Evolutionary conservation across 257 asterid species (phyloP).

Genomic region (Solanum piurae): DNA sequence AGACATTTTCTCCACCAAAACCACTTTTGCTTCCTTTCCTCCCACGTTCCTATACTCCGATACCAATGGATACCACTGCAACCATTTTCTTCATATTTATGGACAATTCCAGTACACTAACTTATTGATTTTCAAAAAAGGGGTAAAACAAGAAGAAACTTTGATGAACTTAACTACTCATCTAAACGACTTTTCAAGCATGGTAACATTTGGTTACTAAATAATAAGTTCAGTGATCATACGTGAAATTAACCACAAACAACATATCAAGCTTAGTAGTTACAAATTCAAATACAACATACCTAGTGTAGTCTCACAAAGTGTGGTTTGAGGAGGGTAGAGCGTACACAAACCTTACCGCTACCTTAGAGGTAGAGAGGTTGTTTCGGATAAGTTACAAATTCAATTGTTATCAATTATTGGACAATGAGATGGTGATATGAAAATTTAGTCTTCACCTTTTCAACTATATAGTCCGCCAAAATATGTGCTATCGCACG

Average conservation of each 20-base stretch:
- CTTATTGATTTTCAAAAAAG: not conserved
- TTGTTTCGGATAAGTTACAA: not conserved
- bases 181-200: not conserved
- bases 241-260: not conserved
- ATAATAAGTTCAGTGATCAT: not conserved
- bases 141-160: not conserved
- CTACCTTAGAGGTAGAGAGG: not conserved
- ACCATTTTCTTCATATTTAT: not conserved
- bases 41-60: not conserved
- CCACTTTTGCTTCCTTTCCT: constrained; percentile 13
- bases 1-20: constrained; percentile 4
- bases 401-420: not conserved
- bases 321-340: not conserved
- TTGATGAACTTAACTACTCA: not conserved
- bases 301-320: too few relatives aligned
- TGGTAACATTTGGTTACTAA: not conserved
- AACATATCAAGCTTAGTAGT: not conserved
- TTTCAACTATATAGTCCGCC: constrained; percentile 23
- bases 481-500: constrained; percentile 23
- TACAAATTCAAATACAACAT: too few relatives aligned
- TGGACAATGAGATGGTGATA: not conserved
- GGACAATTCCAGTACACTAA: not conserved
- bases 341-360: not conserved
- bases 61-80: constrained; percentile 19
- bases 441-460: constrained; percentile 1